Conservation (phyloP, 495 filamentous ascomycete genomes). For the Elaphomyces granulatus region DNA sequence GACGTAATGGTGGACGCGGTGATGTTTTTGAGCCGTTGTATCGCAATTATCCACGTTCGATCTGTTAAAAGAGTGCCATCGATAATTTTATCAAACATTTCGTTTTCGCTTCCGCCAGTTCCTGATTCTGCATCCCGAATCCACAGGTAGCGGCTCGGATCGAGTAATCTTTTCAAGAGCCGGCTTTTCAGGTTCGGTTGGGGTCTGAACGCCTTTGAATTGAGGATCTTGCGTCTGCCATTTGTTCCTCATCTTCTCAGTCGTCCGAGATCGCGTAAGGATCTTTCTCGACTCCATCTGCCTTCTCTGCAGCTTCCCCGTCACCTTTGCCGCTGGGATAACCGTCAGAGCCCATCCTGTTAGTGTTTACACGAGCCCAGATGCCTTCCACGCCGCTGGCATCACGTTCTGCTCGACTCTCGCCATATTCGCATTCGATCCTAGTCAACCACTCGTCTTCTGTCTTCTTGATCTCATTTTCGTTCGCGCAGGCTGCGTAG, state of each 20-base stretch:
- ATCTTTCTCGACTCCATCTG: slow-evolving; percentile 39
- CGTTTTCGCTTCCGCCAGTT: slow-evolving; percentile 51
- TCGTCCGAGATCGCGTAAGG: slow-evolving; percentile 63
- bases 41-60: slow-evolving; percentile 54
- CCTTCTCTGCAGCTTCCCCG: slow-evolving; percentile 27
- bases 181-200: slow-evolving; percentile 36
- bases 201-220: slow-evolving; percentile 73
- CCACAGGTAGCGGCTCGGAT: slow-evolving; percentile 36
- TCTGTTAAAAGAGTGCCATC: slow-evolving; percentile 76
- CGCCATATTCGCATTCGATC: slow-evolving; percentile 76
- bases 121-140: slow-evolving; percentile 63
- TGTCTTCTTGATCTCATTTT: slow-evolving; percentile 71
- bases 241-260: slow-evolving; percentile 68
- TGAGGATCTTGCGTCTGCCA: slow-evolving; percentile 74
- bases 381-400: slow-evolving; percentile 46
- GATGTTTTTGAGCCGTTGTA: slow-evolving; percentile 27
- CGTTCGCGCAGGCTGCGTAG: slow-evolving; percentile 69
- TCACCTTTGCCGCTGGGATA: slow-evolving; percentile 35
- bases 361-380: slow-evolving; percentile 79
- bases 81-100: slow-evolving; percentile 80
- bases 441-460: slow-evolving; percentile 79
- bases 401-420: slow-evolving; percentile 52
- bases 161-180: slow-evolving; percentile 42
- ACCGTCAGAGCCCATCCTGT: slow-evolving; percentile 42
- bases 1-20: too few species aligned